phyloP scores from a whole-genome alignment of 805 yeast genomes.

The Saccharomycopsis lassenensis region DNA sequence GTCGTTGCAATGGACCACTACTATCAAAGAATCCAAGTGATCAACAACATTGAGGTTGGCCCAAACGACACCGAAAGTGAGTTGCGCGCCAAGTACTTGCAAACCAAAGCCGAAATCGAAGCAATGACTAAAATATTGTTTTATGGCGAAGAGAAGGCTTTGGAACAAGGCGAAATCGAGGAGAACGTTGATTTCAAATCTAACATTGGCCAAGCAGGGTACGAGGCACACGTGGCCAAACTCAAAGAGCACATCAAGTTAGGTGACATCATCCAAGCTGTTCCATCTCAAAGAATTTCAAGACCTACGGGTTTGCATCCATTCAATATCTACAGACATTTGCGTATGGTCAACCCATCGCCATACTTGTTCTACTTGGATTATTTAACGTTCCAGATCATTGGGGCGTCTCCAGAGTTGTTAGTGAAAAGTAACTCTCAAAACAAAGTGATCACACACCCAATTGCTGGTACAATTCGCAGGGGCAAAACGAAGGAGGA shows the following conservation, averaged over 20 bases:
- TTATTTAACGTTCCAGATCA: constrained; percentile 81
- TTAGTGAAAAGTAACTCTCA: constrained; percentile 70
- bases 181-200: constrained; percentile 64
- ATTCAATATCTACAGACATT: constrained; percentile 87
- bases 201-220: constrained; percentile 89
- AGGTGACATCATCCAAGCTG: constrained; percentile 97
- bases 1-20: constrained; percentile 91
- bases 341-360: constrained; percentile 93
- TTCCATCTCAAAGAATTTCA: constrained; percentile 94
- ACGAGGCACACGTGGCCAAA: constrained; percentile 66
- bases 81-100: constrained; percentile 26
- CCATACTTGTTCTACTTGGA: constrained; percentile 95
- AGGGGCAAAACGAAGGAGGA: constrained; percentile 89
- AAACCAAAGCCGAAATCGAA: constrained; percentile 50
- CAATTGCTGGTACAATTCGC: constrained; percentile 93
- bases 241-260: constrained; percentile 73
- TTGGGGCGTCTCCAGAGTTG: constrained; percentile 96
- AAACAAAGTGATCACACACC: constrained; percentile 81
- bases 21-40: constrained; percentile 83
- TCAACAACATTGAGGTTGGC: constrained; percentile 58
- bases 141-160: constrained; percentile 35
- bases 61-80: constrained; percentile 22
- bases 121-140: constrained; percentile 39
- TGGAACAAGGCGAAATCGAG: constrained; percentile 65
- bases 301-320: constrained; percentile 95